These are phyloP conservation scores for Pulveroboletus sp. DNA, from an alignment of 768 basidiomycete species.

Conservation along the genomic window DNA sequence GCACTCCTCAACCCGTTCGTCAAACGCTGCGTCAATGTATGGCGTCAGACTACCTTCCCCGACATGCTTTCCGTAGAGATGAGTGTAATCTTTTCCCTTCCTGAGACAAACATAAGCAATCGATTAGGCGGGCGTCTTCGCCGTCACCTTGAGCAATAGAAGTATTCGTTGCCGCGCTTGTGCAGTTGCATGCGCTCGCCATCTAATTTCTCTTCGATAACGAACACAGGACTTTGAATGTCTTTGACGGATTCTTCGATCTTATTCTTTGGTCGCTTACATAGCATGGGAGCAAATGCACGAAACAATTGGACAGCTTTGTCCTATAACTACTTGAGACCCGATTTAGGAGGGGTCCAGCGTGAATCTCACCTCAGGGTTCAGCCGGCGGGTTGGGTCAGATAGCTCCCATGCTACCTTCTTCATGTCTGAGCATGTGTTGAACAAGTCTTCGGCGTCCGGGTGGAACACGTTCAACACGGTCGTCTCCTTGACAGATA, in stretches of 20 bases:
- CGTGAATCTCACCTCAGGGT: constrained; percentile 44
- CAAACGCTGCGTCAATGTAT: constrained; percentile 72
- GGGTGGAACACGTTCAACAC: constrained; percentile 90
- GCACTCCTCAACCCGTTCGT: constrained; percentile 75
- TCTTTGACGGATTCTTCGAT: constrained; percentile 81
- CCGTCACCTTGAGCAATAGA: constrained; percentile 82
- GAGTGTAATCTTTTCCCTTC: constrained; percentile 88
- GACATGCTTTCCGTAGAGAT: constrained; percentile 84
- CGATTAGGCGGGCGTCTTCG: neutral
- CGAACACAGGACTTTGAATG: constrained; percentile 75
- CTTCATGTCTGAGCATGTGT: constrained; percentile 94
- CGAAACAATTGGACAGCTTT: constrained; percentile 79
- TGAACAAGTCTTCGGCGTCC: constrained; percentile 90
- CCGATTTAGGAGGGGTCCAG: too few relatives aligned
- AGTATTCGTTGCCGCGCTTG: constrained; percentile 86
- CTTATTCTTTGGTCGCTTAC: constrained; percentile 78
- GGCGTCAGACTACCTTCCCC: constrained; percentile 87
- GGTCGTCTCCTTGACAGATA: constrained; percentile 91
- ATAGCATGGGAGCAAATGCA: constrained; percentile 93
- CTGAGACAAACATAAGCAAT: constrained; percentile 35
- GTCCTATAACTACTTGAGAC: constrained; percentile 48
- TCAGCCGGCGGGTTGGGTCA: constrained; percentile 65
- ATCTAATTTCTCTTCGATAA: constrained; percentile 96
- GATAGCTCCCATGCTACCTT: constrained; percentile 87
- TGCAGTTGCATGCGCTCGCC: constrained; percentile 97